These are phyloP conservation scores for Paramyrothecium roridum DNA, from an alignment of 2,329 filamentous ascomycete genomes.

Conservation along the genomic window DNA sequence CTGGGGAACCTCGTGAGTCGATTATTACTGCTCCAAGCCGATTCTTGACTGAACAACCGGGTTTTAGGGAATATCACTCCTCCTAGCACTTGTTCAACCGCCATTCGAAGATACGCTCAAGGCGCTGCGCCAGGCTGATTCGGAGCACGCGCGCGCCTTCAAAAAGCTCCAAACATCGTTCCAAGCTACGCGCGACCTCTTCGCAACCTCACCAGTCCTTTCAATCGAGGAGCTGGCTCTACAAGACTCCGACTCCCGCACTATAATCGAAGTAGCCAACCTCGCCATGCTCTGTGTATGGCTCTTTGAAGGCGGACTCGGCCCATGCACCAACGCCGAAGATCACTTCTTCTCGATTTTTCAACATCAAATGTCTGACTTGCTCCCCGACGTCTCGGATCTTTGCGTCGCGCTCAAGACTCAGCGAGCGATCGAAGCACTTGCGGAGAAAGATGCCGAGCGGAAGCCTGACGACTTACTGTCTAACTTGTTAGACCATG, in stretches of 20 bases:
- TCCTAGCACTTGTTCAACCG: conserved; percentile 33
- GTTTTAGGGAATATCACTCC: conserved; percentile 35
- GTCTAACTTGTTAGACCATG: conserved; percentile 52
- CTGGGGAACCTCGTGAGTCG: conserved; percentile 37
- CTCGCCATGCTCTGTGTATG: conserved; percentile 43
- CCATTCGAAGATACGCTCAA: conserved; percentile 32
- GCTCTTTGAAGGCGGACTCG: conserved; percentile 32
- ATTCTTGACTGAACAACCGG: no score
- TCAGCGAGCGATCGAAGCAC: conserved; percentile 49
- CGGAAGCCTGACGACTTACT: conserved; percentile 49
- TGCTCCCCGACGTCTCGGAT: conserved; percentile 37
- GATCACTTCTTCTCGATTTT: conserved; percentile 43
- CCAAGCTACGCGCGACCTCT: conserved; percentile 28
- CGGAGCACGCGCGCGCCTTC: conserved; percentile 29
- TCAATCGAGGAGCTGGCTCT: conserved; percentile 29
- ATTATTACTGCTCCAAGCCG: conserved; percentile 9
- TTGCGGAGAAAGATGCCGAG: conserved; percentile 47
- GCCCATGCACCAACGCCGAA: conserved; percentile 38
- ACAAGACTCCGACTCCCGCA: conserved; percentile 25
- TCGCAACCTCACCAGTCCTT: conserved; percentile 27
- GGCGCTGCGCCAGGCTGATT: conserved; percentile 26
- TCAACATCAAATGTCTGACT: conserved; percentile 41
- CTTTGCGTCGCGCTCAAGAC: conserved; percentile 46
- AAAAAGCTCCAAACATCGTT: conserved; percentile 27
- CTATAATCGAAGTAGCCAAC: conserved; percentile 43